Conservation (phyloP, 73 alveolate genomes). For the Tetrahymena borealis region DNA sequence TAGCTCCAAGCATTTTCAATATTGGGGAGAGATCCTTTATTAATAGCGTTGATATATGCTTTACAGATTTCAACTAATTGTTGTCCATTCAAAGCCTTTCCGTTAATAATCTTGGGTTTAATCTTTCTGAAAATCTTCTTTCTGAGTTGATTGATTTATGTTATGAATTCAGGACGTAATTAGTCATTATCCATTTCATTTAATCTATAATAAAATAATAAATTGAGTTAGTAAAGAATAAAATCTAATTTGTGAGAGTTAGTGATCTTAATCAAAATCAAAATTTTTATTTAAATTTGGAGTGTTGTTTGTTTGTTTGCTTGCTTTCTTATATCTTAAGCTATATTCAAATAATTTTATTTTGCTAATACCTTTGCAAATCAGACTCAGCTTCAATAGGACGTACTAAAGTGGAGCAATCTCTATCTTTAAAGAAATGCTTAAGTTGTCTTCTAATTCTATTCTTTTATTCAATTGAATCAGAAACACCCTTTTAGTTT, state of each 20-base stretch:
- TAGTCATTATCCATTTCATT: conserved; percentile 59
- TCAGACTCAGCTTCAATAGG: conserved; percentile 94
- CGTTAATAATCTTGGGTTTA: conserved; percentile 83
- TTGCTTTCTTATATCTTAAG: too few species aligned
- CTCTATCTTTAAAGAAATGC: conserved; percentile 93
- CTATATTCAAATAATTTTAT: background rate
- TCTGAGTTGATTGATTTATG: conserved; percentile 62
- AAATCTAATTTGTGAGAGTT: too few species aligned
- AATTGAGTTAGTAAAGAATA: too few species aligned
- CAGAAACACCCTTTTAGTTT: conserved; percentile 73
- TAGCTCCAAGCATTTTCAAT: conserved; percentile 95
- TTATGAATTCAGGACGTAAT: conserved; percentile 85
- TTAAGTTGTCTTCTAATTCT: conserved; percentile 87
- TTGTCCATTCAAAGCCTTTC: conserved; percentile 80
- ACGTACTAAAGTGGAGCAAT: conserved; percentile 88
- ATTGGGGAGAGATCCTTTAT: conserved; percentile 92
- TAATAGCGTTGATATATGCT: conserved; percentile 84
- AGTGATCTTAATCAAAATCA: too few species aligned
- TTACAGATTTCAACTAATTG: conserved; percentile 84
- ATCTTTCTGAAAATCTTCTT: conserved; percentile 79
- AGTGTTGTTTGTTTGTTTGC: too few species aligned
- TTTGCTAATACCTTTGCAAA: conserved; percentile 52
- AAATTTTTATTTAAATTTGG: too few species aligned
- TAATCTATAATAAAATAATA: too few species aligned
- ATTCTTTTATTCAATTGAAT: conserved; percentile 81